Conservation (phyloP, 176 grass and related monocot genomes). For the Alloteropsis semialata region DNA sequence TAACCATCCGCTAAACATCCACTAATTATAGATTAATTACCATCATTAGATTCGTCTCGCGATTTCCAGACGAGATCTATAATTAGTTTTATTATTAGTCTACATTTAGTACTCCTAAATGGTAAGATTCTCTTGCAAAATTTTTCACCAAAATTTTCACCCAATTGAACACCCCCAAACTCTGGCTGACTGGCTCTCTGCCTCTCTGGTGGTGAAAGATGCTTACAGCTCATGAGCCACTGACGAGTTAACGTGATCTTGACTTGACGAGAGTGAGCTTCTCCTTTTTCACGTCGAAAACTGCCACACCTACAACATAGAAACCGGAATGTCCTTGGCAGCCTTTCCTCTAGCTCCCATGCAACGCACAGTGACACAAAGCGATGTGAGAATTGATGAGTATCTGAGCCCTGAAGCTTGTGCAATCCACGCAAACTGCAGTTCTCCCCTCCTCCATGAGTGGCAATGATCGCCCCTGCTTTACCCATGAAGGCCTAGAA, state of each 20-base stretch:
- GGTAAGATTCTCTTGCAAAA: too few relatives aligned
- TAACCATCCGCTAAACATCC: too few relatives aligned
- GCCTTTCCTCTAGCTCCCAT: slow-evolving; percentile 26
- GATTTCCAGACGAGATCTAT: too few relatives aligned
- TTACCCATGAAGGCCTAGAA: slow-evolving; percentile 14
- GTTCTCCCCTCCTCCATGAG: slow-evolving; percentile 22
- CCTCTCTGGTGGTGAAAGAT: too few relatives aligned
- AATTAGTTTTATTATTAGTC: too few relatives aligned
- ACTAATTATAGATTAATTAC: too few relatives aligned
- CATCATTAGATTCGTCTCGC: too few relatives aligned
- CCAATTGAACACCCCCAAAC: too few relatives aligned
- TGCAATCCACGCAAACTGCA: slow-evolving; percentile 19
- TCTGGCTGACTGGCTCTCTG: background rate
- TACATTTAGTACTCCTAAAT: too few relatives aligned
- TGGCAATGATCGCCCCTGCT: slow-evolving; percentile 44
- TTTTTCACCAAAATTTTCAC: too few relatives aligned
- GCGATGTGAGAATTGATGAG: background rate
- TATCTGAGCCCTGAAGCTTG: background rate
- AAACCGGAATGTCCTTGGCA: slow-evolving; percentile 25
- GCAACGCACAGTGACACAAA: background rate
- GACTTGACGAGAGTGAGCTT: slow-evolving; percentile 18
- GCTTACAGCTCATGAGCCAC: background rate
- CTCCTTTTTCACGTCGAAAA: background rate
- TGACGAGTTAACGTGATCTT: slow-evolving; percentile 24
- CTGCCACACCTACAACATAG: background rate